Percentiles rank a stretch among this genome's conserved stretches.
phyloP scores from a whole-genome alignment of 2,329 filamentous ascomycete genomes.

The Aspergillus puulaauensis region DNA sequence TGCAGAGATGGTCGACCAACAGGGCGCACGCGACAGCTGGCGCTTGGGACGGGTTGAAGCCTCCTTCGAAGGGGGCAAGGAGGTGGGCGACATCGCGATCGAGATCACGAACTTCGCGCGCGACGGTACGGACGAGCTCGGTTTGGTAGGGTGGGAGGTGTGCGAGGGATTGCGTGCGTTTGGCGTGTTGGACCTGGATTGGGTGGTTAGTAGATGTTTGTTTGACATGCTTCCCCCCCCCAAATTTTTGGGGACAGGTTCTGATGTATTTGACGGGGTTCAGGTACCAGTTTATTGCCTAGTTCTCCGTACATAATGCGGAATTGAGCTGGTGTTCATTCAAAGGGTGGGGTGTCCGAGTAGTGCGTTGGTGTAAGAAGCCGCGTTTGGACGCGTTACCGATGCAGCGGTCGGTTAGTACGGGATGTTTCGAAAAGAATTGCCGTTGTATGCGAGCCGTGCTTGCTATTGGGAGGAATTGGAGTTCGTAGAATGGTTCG shows the following conservation, averaged over 20 bases:
- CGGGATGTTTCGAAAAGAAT: not conserved
- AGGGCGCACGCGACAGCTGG: conserved; percentile 83
- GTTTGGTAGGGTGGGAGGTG: conserved; percentile 90
- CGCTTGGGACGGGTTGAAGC: conserved; percentile 80
- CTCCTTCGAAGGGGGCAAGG: conserved; percentile 77
- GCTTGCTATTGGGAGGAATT: not conserved
- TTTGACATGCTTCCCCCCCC: not conserved
- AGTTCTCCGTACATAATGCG: conserved; percentile 78
- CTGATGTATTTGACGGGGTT: conserved; percentile 15
- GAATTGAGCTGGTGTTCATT: not conserved
- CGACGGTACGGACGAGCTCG: conserved; percentile 82
- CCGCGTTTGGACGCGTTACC: not conserved
- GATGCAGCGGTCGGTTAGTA: not conserved
- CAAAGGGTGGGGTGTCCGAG: not conserved
- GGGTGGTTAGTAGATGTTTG: not conserved
- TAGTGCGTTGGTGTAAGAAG: too few species aligned
- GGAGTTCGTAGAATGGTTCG: not conserved
- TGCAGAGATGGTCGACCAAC: conserved; percentile 89
- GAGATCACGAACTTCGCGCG: conserved; percentile 88
- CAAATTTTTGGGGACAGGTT: not conserved
- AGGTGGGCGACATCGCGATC: conserved; percentile 80
- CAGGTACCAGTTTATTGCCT: conserved; percentile 74
- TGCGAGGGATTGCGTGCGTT: conserved; percentile 82
- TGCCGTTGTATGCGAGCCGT: not conserved
- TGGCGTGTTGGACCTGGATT: conserved; percentile 86